phyloP scores from a whole-genome alignment of 768 basidiomycete species.

The Albatrellus ellisii region DNA sequence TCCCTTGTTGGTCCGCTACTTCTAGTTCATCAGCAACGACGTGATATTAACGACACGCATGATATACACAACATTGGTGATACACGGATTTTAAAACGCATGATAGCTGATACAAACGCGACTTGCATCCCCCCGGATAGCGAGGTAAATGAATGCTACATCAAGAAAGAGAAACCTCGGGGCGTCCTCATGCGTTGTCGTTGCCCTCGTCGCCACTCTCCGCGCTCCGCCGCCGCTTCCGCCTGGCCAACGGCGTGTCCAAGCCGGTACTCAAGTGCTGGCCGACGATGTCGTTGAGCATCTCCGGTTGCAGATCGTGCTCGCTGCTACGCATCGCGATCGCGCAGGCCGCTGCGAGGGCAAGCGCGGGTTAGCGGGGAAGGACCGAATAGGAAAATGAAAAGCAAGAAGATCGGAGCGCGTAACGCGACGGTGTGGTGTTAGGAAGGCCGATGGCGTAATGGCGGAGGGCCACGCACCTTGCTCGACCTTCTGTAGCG shows the following conservation, averaged over 20 bases:
- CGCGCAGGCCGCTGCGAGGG: constrained; percentile 56
- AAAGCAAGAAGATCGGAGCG: constrained; percentile 4
- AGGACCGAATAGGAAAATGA: not conserved
- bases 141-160: too few species aligned
- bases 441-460: not conserved
- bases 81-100: too few species aligned
- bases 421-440: not conserved
- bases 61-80: too few species aligned
- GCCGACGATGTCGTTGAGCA: constrained; percentile 56
- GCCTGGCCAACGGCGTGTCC: not conserved
- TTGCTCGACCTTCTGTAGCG: constrained; percentile 90
- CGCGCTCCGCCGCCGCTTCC: not conserved
- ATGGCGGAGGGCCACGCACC: constrained; percentile 32
- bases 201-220: not conserved
- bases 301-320: constrained; percentile 53
- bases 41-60: too few species aligned
- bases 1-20: too few species aligned
- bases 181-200: not conserved
- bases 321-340: constrained; percentile 62
- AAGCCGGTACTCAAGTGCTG: constrained; percentile 17
- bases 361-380: not conserved
- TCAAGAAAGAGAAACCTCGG: too few species aligned
- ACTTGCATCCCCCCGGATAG: too few species aligned
- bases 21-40: too few species aligned
- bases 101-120: too few species aligned